Evolutionary conservation across 805 yeast genomes (phyloP), one percentile per base, ranked within the genome.

Genomic region (Starmerella vaccinii): DNA sequence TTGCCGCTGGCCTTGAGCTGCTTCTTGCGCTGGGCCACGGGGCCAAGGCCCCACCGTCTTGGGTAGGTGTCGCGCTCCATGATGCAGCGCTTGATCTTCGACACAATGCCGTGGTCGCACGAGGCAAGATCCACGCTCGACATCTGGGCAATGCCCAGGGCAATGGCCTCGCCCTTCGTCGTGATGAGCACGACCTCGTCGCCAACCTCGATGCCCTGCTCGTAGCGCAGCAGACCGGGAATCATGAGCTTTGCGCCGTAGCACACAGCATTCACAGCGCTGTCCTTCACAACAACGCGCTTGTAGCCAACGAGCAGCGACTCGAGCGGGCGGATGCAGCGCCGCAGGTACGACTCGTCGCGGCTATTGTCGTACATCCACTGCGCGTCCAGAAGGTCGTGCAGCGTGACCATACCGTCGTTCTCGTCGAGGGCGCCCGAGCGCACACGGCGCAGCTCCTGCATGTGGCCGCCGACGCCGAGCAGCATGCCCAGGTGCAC

Each of bases 401-500:
- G 98, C 65, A 92, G 76, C 55, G 98, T 89, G 53, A 92, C 96
- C 75, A 92, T 73, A 70, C 83, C 82, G 66, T 92, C 97, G 63
- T 75, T 76, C 72, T 92, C 98, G 63, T 81, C 76, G 66, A 92
- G 67, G 52, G 97, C 97, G 68, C 98, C 98, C 45, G 95, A 85
- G 74, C 98, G 82, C 57, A 92, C 98, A 77, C 98, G 89, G 74
- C 98, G 87, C 64, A 92, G 82, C 74, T 92, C 98, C 78, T 92
- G 98, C 98, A 92, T 92, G 74, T 92, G 98, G 61, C 97, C 98
- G 69, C 98, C 98, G 61, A 88, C 97, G 64, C 97, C 97, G 59
- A 92, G 76, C 54, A 92, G 76, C 95, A 92, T 89, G 74, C 98
- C 98, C 64, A 92, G 75, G 71, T 92, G 98, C 51, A 92, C 98